A percentile compares a stretch with the other conserved stretches of the same genome.
phyloP scores from a whole-genome alignment of 192 early-diverging fungal genomes.

The Phlyctochytrium bullatum region DNA sequence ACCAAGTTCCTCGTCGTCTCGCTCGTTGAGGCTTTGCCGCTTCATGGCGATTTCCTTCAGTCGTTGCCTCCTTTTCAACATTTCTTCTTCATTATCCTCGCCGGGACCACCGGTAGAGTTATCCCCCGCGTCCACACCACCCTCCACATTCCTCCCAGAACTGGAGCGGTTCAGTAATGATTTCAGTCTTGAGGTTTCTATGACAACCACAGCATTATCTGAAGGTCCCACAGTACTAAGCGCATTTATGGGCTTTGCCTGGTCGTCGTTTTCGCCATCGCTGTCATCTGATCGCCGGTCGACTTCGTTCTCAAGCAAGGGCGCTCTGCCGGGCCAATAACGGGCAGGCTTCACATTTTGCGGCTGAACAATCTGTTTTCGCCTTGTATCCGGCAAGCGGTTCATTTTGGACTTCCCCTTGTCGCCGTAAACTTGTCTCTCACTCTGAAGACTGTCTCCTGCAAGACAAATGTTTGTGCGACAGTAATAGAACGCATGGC shows the following conservation, averaged over 20 bases:
- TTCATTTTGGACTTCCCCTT: no score
- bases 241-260: not conserved
- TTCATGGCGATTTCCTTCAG: not conserved
- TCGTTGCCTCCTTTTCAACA: constrained; percentile 14
- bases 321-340: constrained; percentile 48
- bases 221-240: not conserved
- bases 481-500: no score
- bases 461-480: no score
- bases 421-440: no score
- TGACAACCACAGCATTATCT: not conserved
- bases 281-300: not conserved
- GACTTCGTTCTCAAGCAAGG: constrained; percentile 14
- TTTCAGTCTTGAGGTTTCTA: not conserved
- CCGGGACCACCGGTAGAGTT: not conserved
- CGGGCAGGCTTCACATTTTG: constrained; percentile 29
- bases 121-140: constrained; percentile 17
- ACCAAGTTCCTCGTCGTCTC: constrained; percentile 19
- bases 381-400: not conserved
- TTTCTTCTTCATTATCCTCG: constrained; percentile 16
- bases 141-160: constrained; percentile 3
- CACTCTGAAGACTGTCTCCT: no score
- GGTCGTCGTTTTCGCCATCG: not conserved
- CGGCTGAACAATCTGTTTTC: not conserved
- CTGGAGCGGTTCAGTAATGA: not conserved
- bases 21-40: constrained; percentile 4